phyloP scores from a whole-genome alignment of 805 yeast genomes.

The Hanseniaspora pseudoguilliermondii region DNA sequence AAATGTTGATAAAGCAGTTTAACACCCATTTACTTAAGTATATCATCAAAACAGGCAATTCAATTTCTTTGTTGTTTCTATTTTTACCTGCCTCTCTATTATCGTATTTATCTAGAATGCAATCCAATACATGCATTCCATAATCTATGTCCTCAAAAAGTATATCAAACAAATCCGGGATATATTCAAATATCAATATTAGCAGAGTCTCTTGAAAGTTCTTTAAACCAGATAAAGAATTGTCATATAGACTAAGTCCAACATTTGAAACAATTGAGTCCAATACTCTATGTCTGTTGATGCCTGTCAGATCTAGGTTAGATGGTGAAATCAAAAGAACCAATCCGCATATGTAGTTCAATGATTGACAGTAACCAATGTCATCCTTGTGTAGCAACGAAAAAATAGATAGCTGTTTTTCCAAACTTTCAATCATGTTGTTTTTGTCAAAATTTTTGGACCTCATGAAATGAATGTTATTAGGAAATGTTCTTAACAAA shows the following conservation, averaged over 20 bases:
- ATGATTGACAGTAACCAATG: constrained; percentile 91
- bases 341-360: constrained; percentile 84
- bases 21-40: constrained; percentile 74
- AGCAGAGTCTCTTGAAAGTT: constrained; percentile 4
- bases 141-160: not conserved
- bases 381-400: constrained; percentile 18
- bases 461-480: constrained; percentile 65
- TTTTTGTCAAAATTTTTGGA: constrained; percentile 16
- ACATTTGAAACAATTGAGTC: not conserved
- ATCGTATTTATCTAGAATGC: not conserved
- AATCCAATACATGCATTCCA: constrained; percentile 3
- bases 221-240: constrained; percentile 7
- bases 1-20: constrained; percentile 84
- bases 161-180: constrained; percentile 10
- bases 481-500: constrained; percentile 88
- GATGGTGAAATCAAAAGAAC: constrained; percentile 44
- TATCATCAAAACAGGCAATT: constrained; percentile 10
- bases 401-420: constrained; percentile 3
- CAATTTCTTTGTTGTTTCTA: not conserved
- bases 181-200: not conserved
- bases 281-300: not conserved
- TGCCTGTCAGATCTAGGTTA: not conserved
- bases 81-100: not conserved
- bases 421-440: constrained; percentile 4
- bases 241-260: constrained; percentile 5